Base-by-base conservation (phyloP, 805 yeast species). In the Candida xyloterini region DNA sequence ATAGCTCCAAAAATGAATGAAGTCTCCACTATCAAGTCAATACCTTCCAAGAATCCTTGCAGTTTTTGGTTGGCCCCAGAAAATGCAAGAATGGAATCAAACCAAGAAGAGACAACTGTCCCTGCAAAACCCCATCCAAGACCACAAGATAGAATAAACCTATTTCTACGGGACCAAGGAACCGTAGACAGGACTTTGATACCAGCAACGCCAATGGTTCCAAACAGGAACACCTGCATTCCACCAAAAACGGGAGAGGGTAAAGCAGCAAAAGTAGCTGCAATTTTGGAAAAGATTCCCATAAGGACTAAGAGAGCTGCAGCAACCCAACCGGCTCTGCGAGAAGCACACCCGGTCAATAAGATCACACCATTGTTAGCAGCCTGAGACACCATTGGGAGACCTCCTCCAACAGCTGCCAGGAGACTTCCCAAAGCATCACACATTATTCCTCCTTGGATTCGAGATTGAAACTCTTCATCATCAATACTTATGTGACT, bases 281-380 rank as follows among this genome's bases (percentile, higher is more conserved):
- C 81, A 57, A 82, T 81, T 60, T 83, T 82, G 43, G 89, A 71
- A 55, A 85, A 81, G 22, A 85, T 63, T 20, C 95, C 95, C 89
- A 84, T 82, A 41, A 85, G 56, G 36, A 84, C 56, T 51, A 85
- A 64, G 65, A 82, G 79, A 60, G 81, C 90, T 10, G 71, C 79
- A 16, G 78, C 87, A 33, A 68, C 66, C 44, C 46, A 47, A 13
- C 53, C 53, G 2, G 50, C 50, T 5, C 42, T 33, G 61, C 88
- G 72, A 56, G 83, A 79, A 24, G 95, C 95, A 62, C 91, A 84
- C 59, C 82, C 83, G 24, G 95, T 86, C 56, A 86, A 68, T 22
- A 88, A 75, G 46, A 86, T 85, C 34, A 85, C 93, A 66, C 95
- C 95, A 56, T 86, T 86, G 63, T 86, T 86, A 60, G 85, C 93